Evolutionary conservation across 2,329 filamentous ascomycete species (phyloP).

Genomic region (Macroventuria anomochaeta): DNA sequence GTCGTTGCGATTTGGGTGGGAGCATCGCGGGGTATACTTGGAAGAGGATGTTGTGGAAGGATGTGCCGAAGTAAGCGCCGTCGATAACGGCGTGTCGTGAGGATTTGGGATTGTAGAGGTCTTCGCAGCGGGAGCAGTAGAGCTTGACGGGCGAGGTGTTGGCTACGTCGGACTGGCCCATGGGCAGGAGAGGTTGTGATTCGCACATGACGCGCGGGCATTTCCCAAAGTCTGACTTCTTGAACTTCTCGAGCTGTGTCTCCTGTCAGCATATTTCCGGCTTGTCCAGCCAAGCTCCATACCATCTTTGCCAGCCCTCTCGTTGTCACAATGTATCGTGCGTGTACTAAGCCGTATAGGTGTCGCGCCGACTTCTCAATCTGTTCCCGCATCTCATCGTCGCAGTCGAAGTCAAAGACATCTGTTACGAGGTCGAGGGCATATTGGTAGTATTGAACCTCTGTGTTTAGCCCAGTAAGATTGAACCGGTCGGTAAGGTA

Average conservation of each 20-base stretch:
- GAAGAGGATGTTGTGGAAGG: slow-evolving; percentile 98
- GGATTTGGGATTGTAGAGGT: slow-evolving; percentile 98
- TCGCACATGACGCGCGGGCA: slow-evolving; percentile 96
- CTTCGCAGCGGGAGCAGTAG: slow-evolving; percentile 96
- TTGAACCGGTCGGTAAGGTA: slow-evolving; percentile 99
- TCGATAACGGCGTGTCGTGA: slow-evolving; percentile 94
- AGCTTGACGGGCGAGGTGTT: slow-evolving; percentile 92
- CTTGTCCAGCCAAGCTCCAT: slow-evolving; percentile 22
- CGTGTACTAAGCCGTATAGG: slow-evolving; percentile 94
- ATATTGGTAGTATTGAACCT: slow-evolving; percentile 99
- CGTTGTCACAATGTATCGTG: slow-evolving; percentile 95
- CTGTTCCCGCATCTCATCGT: slow-evolving; percentile 96
- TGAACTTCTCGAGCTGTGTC: slow-evolving; percentile 94
- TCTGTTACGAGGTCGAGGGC: slow-evolving; percentile 96
- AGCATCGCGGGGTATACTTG: slow-evolving; percentile 94
- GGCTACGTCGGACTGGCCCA: slow-evolving; percentile 89
- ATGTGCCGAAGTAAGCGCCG: slow-evolving; percentile 96
- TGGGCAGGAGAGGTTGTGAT: slow-evolving; percentile 89
- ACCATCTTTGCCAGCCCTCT: slow-evolving; percentile 96
- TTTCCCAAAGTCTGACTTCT: slow-evolving; percentile 97
- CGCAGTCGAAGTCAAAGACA: slow-evolving; percentile 97
- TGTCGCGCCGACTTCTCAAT: slow-evolving; percentile 97
- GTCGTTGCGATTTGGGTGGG: slow-evolving; percentile 81
- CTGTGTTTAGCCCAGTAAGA: slow-evolving; percentile 92
- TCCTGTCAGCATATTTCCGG: slow-evolving; percentile 15